Percentiles rank a stretch among this genome's conserved stretches.
These are phyloP conservation scores for Phylloporus sp. DNA, from an alignment of 1,284 basidiomycete species.

Conservation along the genomic window DNA sequence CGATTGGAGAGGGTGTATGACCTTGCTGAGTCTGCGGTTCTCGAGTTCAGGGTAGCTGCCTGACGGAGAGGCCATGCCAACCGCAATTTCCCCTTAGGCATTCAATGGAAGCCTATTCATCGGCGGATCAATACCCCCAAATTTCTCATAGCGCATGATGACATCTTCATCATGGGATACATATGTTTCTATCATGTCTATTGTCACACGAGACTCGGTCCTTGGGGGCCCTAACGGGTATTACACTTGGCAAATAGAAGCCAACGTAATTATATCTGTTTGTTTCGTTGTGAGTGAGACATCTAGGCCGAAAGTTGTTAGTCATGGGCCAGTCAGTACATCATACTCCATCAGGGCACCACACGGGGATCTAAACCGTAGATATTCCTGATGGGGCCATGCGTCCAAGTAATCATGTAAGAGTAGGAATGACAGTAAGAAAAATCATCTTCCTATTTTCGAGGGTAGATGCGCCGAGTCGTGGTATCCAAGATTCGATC, in stretches of 20 bases:
- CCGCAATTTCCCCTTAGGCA: background rate
- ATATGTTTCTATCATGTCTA: background rate
- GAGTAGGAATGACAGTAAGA: background rate
- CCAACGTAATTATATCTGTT: background rate
- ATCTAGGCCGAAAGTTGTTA: too few species aligned
- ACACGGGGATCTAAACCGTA: background rate
- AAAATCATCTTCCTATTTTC: background rate
- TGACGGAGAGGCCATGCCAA: constrained; percentile 1
- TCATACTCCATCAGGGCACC: too few species aligned
- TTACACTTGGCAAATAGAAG: background rate
- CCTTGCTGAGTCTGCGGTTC: constrained; percentile 28
- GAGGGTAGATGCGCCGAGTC: background rate
- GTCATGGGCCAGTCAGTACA: too few species aligned
- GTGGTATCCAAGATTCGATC: background rate
- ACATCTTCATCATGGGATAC: background rate
- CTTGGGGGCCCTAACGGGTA: constrained; percentile 17
- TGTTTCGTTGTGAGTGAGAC: too few species aligned
- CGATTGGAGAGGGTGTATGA: constrained; percentile 31
- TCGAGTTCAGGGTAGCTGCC: constrained; percentile 29
- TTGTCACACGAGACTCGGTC: background rate
- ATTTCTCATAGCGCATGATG: background rate
- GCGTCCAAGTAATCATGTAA: background rate
- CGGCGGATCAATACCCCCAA: background rate
- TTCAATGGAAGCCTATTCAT: background rate
- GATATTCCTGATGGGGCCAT: background rate